Base-by-base conservation (phyloP, 2,329 filamentous ascomycete genomes). In the Penicillium carneum region DNA sequence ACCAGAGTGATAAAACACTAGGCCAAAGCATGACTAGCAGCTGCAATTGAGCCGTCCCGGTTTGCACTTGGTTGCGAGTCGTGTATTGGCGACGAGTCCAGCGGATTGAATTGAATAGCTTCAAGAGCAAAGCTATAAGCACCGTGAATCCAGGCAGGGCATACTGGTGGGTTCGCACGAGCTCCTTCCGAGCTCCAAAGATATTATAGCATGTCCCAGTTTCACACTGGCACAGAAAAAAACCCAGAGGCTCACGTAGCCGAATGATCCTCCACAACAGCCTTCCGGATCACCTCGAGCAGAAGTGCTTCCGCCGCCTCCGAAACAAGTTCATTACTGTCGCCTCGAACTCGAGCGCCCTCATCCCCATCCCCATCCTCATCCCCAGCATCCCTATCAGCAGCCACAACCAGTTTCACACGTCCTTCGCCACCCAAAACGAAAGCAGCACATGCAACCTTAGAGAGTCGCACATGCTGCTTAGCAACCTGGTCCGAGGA, bases 371-470 rank as follows among this genome's bases (percentile, higher is more conserved):
- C 20, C 20, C 20, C 20, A 23, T 23, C 20, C 20, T 2, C 67
- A 20, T 63, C 65, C 23, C 36, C 46, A 16, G 57, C 62, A 10
- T 66, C 62, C n/a, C 65, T 65, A 34, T 67, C 66, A 29, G 57
- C 57, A 26, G 65, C 51, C 8, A 69, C 74, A 63, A 77, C 71
- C 16, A 80, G 58, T 61, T 80, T 80, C 61, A 80, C 63, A 49
- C 72, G 71, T 10, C 78, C 78, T 18, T 80, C 78, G 12, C 66
- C 67, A 2, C 74, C 76, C 34, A 80, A 57, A 11, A 78, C 73
- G 64, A 80, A 80, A 20, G 73, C 75, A 16, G 73, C 74, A 57
- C 76, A 80, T 0, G 76, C 72, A 54, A 79, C 64, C 48, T 77
- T 78, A 10, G 73, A 74, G 6, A 80, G 62, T 3, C 76, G 72